Base-by-base conservation (phyloP, 441 rosid species). In the Geranium incanum region DNA sequence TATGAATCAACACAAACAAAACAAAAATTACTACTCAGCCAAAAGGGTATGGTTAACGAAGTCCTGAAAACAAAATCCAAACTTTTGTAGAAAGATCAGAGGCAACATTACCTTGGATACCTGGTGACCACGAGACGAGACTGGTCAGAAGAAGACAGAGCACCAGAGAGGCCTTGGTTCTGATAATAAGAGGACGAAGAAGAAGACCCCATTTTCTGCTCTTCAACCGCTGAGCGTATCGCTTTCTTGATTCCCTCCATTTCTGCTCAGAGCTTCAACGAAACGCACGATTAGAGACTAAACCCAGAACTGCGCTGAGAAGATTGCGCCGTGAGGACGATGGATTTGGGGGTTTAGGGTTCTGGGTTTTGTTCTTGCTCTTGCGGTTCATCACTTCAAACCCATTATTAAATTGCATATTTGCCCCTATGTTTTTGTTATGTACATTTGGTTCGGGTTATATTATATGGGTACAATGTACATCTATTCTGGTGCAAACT, bases 191-290 rank as follows among this genome's bases (percentile, higher is more conserved):
- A 72, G 13, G 80, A 84, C 36, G 86, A 80, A 67, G 90, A 73
- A 71, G 81, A 15, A 15, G 81, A 75, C 70, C 78, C 77, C 3
- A 84, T 71, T 71, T 82, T 83, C 13, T 82, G 0, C 16, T 86
- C 89, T 57, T 74, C 80, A 16, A 83, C 69, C 48, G 91, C 8
- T 37, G 75, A 66, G 39, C 82, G 78, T 63, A 76, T 68, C 36
- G 83, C 45, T 63, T 85, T 85, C 87, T 82, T 84, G 23, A 85
- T 62, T 37, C 83, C 88, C 76, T 89, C 97, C 97, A 91, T 93
- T 33, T 1, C 18, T 15, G 36, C 36, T 16, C 13, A 21, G 28
- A 2, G 12, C 68, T 28, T 36, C 28, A 41, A 28, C 12, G 43
- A 39, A 39, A 39, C 52, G 3, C 52, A 45, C 52, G 0, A 45